Percentiles rank a stretch among this genome's conserved stretches.
These are phyloP conservation scores for Mycena polygramma DNA, from an alignment of 768 basidiomycete species.

Conservation along the genomic window DNA sequence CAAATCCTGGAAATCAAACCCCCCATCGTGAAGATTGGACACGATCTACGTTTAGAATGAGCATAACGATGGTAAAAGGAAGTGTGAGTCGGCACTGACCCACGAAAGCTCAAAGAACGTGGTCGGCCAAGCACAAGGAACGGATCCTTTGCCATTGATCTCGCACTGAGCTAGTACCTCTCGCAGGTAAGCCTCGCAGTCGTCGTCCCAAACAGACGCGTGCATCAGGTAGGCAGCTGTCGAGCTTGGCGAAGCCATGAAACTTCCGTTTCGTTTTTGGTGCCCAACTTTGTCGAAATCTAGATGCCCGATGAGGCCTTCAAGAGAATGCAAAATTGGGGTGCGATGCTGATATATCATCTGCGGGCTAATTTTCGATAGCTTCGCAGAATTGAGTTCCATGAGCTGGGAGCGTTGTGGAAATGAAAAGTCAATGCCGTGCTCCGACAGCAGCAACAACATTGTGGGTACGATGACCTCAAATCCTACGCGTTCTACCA, in stretches of 20 bases:
- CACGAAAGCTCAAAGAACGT: slow-evolving; percentile 5
- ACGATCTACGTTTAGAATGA: background rate
- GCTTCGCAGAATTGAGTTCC: slow-evolving; percentile 6
- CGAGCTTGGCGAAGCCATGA: background rate
- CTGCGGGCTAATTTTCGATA: background rate
- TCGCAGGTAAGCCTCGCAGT: slow-evolving; percentile 4
- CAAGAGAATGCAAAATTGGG: background rate
- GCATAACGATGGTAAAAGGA: background rate
- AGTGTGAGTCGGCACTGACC: background rate
- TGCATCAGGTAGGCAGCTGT: slow-evolving; percentile 3
- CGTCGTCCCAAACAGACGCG: slow-evolving; percentile 4
- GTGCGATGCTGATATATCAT: background rate
- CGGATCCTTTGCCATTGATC: background rate
- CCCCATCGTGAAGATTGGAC: slow-evolving; percentile 5
- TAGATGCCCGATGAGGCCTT: background rate
- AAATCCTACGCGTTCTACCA: background rate
- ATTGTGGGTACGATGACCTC: background rate
- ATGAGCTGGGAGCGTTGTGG: background rate
- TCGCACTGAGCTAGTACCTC: background rate
- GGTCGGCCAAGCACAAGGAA: background rate
- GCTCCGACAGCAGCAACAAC: background rate
- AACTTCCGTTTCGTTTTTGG: background rate
- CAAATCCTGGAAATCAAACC: background rate
- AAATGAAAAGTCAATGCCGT: background rate
- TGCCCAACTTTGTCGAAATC: background rate